A percentile compares a stretch with the other conserved stretches of the same genome.
Conservation (phyloP, 2,329 filamentous ascomycete genomes). For the Fusarium armeniacum region DNA sequence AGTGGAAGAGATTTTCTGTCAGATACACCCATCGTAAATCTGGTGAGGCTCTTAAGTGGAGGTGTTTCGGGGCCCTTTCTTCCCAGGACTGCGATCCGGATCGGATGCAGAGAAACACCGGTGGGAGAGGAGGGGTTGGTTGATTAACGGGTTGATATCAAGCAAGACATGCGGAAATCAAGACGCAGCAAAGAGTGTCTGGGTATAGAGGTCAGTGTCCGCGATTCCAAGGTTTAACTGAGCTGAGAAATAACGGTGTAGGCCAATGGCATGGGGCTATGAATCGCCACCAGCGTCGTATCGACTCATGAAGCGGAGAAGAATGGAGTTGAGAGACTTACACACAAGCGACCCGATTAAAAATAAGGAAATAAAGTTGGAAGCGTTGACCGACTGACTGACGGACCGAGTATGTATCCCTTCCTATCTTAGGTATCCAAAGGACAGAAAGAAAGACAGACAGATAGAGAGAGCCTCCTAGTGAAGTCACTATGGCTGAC, state of each 20-base stretch:
- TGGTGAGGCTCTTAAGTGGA: conserved; percentile 40
- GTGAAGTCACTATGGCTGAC: conserved; percentile 24
- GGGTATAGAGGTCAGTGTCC: conserved; percentile 45
- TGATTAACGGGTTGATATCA: conserved; percentile 47
- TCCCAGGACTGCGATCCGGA: conserved; percentile 44
- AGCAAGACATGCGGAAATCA: conserved; percentile 52
- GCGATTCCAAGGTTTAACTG: conserved; percentile 31
- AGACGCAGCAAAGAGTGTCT: conserved; percentile 44
- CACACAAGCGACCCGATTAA: conserved; percentile 43
- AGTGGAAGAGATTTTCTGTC: conserved; percentile 74
- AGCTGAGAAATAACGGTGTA: conserved; percentile 31
- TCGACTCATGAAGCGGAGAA: conserved; percentile 38
- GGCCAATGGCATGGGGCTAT: conserved; percentile 46
- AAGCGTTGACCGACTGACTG: conserved; percentile 19
- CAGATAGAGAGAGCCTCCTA: background rate
- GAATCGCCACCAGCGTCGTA: conserved; percentile 52
- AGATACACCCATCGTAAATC: conserved; percentile 68
- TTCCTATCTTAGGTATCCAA: conserved; percentile 3
- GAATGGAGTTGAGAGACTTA: conserved; percentile 34
- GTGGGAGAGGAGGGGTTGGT: conserved; percentile 38
- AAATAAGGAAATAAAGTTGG: conserved; percentile 20
- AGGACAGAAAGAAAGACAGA: conserved; percentile 1
- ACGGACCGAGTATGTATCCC: background rate
- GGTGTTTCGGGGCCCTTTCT: conserved; percentile 41
- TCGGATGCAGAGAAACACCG: conserved; percentile 37